Conservation (phyloP, 257 asterid genomes). For the Misopates orontium region DNA sequence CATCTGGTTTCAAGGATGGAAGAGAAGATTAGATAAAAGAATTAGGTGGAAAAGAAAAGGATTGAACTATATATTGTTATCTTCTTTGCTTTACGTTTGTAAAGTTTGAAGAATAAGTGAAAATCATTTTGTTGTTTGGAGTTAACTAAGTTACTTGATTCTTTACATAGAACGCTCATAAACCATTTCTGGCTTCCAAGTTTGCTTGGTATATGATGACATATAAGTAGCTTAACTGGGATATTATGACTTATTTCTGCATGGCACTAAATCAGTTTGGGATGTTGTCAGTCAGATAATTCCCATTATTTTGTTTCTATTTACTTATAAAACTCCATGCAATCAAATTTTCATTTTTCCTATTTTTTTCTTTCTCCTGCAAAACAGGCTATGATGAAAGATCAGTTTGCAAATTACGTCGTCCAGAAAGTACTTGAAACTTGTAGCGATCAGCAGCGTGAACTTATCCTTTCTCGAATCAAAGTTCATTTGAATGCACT, state of each 20-base stretch:
- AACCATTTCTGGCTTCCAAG: too few relatives aligned
- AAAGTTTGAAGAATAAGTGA: neutral
- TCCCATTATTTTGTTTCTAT: neutral
- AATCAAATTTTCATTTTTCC: conserved; percentile 10
- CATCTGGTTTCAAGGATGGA: neutral
- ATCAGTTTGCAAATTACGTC: conserved; percentile 80
- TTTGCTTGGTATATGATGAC: too few relatives aligned
- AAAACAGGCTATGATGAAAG: conserved; percentile 85
- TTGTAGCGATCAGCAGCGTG: conserved; percentile 79
- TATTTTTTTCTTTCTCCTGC: neutral
- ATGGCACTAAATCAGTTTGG: neutral
- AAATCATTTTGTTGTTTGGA: neutral
- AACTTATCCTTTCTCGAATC: conserved; percentile 68
- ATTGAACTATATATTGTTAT: neutral
- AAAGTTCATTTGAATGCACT: conserved; percentile 78
- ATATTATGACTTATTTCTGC: neutral
- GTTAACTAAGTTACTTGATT: too few relatives aligned
- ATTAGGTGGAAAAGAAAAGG: neutral
- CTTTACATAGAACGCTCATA: too few relatives aligned
- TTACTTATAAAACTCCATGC: neutral
- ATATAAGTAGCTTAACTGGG: too few relatives aligned
- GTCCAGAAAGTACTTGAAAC: conserved; percentile 88
- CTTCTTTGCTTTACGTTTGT: neutral
- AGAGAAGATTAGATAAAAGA: neutral
- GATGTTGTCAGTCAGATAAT: conserved; percentile 7